Percentiles rank a stretch among this genome's conserved stretches.
phyloP scores from a whole-genome alignment of 352 stramenopile species.

The Pythium insidiosum region DNA sequence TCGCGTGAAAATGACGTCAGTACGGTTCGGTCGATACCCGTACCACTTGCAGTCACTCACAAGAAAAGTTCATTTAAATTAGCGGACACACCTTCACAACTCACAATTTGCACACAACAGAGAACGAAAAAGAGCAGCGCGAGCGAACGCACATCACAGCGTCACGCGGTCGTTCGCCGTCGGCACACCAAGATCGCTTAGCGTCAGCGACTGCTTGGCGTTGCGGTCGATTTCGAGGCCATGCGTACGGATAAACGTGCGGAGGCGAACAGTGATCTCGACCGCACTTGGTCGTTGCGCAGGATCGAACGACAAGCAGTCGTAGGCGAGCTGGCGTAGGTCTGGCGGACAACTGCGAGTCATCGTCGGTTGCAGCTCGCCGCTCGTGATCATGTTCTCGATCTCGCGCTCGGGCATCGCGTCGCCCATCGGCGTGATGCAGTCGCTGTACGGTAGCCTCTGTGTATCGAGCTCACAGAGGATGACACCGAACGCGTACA shows the following conservation, averaged over 20 bases:
- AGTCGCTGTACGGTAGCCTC: slow-evolving; percentile 13
- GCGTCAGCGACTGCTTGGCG: slow-evolving; percentile 3
- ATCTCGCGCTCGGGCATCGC: slow-evolving; percentile 6
- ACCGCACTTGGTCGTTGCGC: slow-evolving; percentile 8
- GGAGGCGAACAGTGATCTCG: slow-evolving; percentile 10
- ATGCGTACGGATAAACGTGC: slow-evolving; percentile 12
- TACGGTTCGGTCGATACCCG: too few relatives aligned
- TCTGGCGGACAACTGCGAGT: slow-evolving; percentile 6
- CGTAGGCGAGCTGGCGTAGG: slow-evolving; percentile 6
- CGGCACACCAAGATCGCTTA: too few relatives aligned
- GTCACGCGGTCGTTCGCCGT: too few relatives aligned
- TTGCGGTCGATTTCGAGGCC: slow-evolving; percentile 7
- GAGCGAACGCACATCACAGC: too few relatives aligned
- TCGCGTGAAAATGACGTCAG: too few relatives aligned
- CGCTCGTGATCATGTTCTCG: slow-evolving; percentile 4
- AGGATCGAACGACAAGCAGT: slow-evolving; percentile 13
- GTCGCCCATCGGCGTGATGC: slow-evolving; percentile 2
- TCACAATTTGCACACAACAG: too few relatives aligned
- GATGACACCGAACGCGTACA: slow-evolving; percentile 18
- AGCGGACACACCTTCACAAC: too few relatives aligned
- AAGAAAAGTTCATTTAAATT: too few relatives aligned
- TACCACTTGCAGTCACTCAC: too few relatives aligned
- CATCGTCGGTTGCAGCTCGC: slow-evolving; percentile 12
- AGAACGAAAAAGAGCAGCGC: too few relatives aligned
- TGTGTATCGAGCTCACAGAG: slow-evolving; percentile 16